A percentile compares a stretch with the other conserved stretches of the same genome.
Evolutionary conservation across 108 stramenopile species (phyloP).

Genomic region (Mediolabrus comicus): DNA sequence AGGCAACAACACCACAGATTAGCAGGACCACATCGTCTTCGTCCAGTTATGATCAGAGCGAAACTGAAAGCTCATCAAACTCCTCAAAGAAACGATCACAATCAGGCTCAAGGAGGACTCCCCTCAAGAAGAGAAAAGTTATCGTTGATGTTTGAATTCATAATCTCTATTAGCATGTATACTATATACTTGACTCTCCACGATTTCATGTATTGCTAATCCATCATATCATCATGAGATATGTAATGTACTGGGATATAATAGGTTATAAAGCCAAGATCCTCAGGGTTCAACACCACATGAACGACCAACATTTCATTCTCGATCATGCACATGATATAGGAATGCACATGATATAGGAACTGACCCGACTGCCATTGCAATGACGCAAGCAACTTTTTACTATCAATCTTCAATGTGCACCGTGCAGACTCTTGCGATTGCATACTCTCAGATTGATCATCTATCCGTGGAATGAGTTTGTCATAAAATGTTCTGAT

Average conservation of each 20-base stretch:
- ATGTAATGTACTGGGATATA: constrained; percentile 80
- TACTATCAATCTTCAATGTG: constrained; percentile 81
- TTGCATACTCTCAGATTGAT: constrained; percentile 10
- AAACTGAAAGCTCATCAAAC: background rate
- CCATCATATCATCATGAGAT: constrained; percentile 25
- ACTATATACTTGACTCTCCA: background rate
- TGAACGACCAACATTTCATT: constrained; percentile 87
- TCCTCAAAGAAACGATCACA: background rate
- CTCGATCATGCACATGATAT: constrained; percentile 75
- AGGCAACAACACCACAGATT: background rate
- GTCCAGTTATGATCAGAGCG: background rate
- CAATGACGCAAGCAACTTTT: constrained; percentile 67
- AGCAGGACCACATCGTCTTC: background rate
- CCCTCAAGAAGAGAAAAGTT: background rate
- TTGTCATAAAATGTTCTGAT: constrained; percentile 57
- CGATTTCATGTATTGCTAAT: background rate
- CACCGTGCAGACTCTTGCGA: constrained; percentile 29
- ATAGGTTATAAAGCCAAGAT: constrained; percentile 80
- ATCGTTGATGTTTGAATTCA: background rate
- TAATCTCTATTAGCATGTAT: background rate
- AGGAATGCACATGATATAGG: constrained; percentile 55
- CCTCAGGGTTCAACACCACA: constrained; percentile 63
- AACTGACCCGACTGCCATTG: constrained; percentile 86
- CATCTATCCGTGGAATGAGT: constrained; percentile 38
- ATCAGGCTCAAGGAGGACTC: background rate